Evolutionary conservation across 2,329 filamentous ascomycete species (phyloP), one percentile per base, ranked within the genome.

Genomic region (Colletotrichum melonis): DNA sequence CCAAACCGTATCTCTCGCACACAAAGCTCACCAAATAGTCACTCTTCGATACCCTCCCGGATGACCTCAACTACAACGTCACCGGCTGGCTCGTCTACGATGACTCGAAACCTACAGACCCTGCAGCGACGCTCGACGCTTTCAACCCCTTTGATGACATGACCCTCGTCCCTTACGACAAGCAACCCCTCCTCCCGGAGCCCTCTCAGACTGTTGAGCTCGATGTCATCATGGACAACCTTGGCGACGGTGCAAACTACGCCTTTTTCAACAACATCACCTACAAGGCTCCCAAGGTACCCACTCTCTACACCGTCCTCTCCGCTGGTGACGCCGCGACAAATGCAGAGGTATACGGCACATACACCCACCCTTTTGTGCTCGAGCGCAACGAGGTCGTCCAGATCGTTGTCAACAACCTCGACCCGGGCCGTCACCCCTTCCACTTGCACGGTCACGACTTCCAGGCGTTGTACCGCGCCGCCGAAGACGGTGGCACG

Each of bases 361-460:
- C 86, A 22, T 90, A 89, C 80, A 91, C 92, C 0, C 88, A 94
- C 77, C 82, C 91, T 1, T 89, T 94, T 76, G 86, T 97, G 3
- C 87, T 97, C 14, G 85, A 91, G 32, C 89, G 92, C 74, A 89
- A 88, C 69, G 86, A 92, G 73, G 86, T 94, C n/a, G 89, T 95
- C 32, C 91, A 95, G 79, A 88, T 96, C 63, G 83, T 95, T 22
- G 84, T 96, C n/a, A 94, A 95, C 85, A 96, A 95, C 78, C 86
- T 90, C 57, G 94, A 96, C 77, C 80, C 87, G 73, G 85, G 94
- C 55, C 91, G 90, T 9, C 93, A 95, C 77, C 94, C 90, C 5
- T 95, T 95, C 85, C 93, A 94, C 77, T 80, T 97, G 1, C 95
- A 97, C 83, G 93, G 93, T 0, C 93, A 95, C 80, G 85, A 89